These are phyloP conservation scores for Anisodus tanguticus DNA, from an alignment of 257 asterid genomes.

Conservation along the genomic window DNA sequence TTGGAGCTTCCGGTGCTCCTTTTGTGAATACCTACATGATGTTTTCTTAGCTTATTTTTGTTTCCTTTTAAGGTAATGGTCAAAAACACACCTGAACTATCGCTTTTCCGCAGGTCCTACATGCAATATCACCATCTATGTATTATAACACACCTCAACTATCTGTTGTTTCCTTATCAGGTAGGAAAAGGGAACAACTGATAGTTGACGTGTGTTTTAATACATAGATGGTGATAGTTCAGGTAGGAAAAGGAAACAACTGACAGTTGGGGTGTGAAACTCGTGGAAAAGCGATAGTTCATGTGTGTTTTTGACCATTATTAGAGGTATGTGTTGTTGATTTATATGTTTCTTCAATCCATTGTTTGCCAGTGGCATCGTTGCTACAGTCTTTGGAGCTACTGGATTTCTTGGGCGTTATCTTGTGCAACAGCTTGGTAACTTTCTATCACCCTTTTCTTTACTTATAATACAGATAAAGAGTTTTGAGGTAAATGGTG, in stretches of 20 bases:
- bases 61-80: no score
- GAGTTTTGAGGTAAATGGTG: conserved; percentile 23
- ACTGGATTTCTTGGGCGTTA: conserved; percentile 97
- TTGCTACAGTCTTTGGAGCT: conserved; percentile 97
- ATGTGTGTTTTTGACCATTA: background rate
- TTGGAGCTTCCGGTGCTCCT: conserved; percentile 1
- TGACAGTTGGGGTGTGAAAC: no score
- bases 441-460: conserved; percentile 32
- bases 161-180: no score
- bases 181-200: no score
- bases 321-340: background rate
- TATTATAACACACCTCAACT: no score
- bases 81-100: no score
- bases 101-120: no score
- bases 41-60: background rate
- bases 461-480: background rate
- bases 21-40: background rate
- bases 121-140: no score
- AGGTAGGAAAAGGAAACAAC: no score
- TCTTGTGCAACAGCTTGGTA: conserved; percentile 93
- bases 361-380: conserved; percentile 75
- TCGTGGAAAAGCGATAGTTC: no score
- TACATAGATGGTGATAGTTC: no score
- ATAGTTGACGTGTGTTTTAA: no score
- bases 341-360: background rate